phyloP scores from a whole-genome alignment of 1,284 basidiomycete genomes.

The Microbotryum saponariae region DNA sequence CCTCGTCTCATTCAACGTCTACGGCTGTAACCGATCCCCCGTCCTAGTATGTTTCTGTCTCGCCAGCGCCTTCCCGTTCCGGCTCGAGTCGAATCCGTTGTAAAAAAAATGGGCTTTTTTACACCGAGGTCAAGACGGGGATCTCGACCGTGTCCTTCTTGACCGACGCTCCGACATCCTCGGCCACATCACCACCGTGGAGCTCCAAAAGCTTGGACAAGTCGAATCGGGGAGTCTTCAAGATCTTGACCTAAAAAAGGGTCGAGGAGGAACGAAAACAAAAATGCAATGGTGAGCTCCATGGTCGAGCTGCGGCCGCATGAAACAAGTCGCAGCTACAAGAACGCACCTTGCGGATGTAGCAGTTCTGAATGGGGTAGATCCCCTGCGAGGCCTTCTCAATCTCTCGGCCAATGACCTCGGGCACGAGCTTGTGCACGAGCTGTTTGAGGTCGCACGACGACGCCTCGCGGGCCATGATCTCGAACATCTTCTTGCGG shows the following conservation, averaged over 20 bases:
- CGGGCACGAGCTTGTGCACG: slow-evolving; percentile 82
- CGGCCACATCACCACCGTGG: slow-evolving; percentile 67
- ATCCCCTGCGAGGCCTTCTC: slow-evolving; percentile 96
- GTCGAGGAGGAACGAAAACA: background rate
- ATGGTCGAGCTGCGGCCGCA: background rate
- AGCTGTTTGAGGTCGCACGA: slow-evolving; percentile 89
- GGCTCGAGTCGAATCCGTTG: no score
- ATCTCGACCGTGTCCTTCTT: slow-evolving; percentile 21
- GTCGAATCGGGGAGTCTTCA: slow-evolving; percentile 97
- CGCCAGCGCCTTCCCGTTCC: no score
- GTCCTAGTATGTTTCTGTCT: no score
- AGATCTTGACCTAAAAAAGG: slow-evolving; percentile 50
- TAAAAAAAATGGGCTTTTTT: background rate
- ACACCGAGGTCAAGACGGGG: background rate
- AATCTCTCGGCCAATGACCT: slow-evolving; percentile 98
- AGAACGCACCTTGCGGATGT: slow-evolving; percentile 74
- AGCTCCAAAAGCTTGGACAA: slow-evolving; percentile 88
- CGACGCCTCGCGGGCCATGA: slow-evolving; percentile 93
- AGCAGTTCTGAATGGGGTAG: slow-evolving; percentile 97
- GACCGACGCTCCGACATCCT: slow-evolving; percentile 24
- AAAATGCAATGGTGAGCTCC: slow-evolving; percentile 51
- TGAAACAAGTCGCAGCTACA: no score
- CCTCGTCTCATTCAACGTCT: no score
- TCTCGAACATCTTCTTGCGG: slow-evolving; percentile 99
- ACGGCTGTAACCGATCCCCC: no score